A percentile compares a stretch with the other conserved stretches of the same genome.
Evolutionary conservation across 176 grass and related monocot genomes (phyloP).

Genomic region (Sorghum bicolor): Sorghum_bicolor_NCBIv3 NC_012870.2:7309001-7309500

Average conservation of each 20-base stretch:
- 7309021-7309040: too few species aligned
- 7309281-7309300: conserved; percentile 8
- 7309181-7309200: background rate
- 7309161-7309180: background rate
- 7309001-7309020: too few species aligned
- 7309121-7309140: background rate
- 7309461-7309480: conserved; percentile 7
- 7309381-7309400: background rate
- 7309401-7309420: background rate
- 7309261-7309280: background rate
- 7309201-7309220: background rate
- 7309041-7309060: too few species aligned
- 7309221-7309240: conserved; percentile 8
- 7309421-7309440: conserved; percentile 1
- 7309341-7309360: conserved; percentile 5
- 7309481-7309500: conserved; percentile 97
- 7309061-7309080: background rate
- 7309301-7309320: background rate
- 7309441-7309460: background rate
- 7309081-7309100: background rate
- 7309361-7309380: background rate
- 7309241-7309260: conserved; percentile 1
- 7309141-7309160: conserved; percentile 1
- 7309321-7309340: background rate
- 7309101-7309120: background rate